A percentile compares a stretch with the other conserved stretches of the same genome.
Conservation (phyloP, 164 flowering plant genomes). For the Pachysandra terminalis region DNA sequence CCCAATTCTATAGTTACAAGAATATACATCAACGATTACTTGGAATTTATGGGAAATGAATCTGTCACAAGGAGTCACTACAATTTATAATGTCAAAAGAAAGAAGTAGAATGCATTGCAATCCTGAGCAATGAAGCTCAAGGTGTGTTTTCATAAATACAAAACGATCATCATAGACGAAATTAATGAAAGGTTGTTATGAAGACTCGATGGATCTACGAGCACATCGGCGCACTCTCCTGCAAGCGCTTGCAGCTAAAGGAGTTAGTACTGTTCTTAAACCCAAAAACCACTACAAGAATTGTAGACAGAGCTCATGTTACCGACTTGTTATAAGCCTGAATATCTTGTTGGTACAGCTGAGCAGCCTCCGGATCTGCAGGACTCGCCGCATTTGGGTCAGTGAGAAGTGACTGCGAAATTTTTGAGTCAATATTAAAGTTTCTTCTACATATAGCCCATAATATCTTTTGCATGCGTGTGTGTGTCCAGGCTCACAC, state of each 20-base stretch:
- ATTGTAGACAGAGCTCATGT: neutral
- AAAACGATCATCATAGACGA: slow-evolving; percentile 3
- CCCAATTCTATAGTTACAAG: neutral
- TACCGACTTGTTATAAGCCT: slow-evolving; percentile 44
- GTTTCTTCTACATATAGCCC: neutral
- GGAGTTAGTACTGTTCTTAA: neutral
- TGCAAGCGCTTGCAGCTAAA: slow-evolving; percentile 19
- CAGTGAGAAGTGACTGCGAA: slow-evolving; percentile 55
- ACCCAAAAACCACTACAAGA: neutral
- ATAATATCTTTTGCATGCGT: neutral
- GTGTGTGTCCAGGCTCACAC: too few species aligned
- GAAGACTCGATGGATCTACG: slow-evolving; percentile 41
- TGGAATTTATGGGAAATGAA: too few species aligned
- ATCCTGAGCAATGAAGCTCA: neutral
- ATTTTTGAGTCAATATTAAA: neutral
- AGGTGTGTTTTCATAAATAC: neutral
- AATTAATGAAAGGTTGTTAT: slow-evolving; percentile 4
- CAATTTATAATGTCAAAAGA: neutral
- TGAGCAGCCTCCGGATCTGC: slow-evolving; percentile 61
- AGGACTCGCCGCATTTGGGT: slow-evolving; percentile 55
- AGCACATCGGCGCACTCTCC: slow-evolving; percentile 56
- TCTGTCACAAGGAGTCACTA: neutral
- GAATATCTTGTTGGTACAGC: slow-evolving; percentile 41
- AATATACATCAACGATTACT: too few species aligned
- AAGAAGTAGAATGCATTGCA: neutral